phyloP scores from a whole-genome alignment of 257 asterid species.

The Solanum pimpinellifolium region DNA sequence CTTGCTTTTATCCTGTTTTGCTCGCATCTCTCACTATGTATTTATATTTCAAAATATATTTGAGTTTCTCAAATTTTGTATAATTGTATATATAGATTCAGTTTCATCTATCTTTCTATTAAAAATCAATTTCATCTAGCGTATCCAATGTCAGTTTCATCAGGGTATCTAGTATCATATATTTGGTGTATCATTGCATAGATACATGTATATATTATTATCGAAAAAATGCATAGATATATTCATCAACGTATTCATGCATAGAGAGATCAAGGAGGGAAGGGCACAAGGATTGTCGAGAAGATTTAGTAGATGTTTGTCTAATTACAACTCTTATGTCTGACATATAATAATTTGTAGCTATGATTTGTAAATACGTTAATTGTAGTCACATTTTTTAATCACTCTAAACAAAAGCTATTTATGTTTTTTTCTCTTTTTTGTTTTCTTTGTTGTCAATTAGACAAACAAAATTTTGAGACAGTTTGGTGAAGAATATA shows the following conservation, averaged over 20 bases:
- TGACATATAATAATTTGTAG: too few species aligned
- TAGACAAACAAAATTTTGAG: neutral
- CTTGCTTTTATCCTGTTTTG: too few species aligned
- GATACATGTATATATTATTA: neutral
- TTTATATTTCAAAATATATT: too few species aligned
- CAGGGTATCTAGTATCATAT: neutral
- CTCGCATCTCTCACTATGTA: neutral
- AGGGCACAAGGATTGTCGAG: too few species aligned
- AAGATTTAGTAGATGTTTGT: neutral
- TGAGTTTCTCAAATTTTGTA: neutral
- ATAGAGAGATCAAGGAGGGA: too few species aligned
- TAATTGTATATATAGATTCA: too few species aligned
- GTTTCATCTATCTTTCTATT: too few species aligned
- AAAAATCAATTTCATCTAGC: too few species aligned
- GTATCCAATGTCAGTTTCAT: neutral
- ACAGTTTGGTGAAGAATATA: neutral
- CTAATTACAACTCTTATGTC: neutral
- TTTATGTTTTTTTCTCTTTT: neutral
- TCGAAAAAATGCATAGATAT: too few species aligned
- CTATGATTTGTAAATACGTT: too few species aligned
- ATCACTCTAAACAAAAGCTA: neutral
- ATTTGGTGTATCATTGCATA: neutral
- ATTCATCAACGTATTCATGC: neutral
- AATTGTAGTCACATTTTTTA: neutral
- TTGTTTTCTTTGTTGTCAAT: neutral